phyloP scores from a whole-genome alignment of 805 yeast species.

The Citeromyces nyonsensis region DNA sequence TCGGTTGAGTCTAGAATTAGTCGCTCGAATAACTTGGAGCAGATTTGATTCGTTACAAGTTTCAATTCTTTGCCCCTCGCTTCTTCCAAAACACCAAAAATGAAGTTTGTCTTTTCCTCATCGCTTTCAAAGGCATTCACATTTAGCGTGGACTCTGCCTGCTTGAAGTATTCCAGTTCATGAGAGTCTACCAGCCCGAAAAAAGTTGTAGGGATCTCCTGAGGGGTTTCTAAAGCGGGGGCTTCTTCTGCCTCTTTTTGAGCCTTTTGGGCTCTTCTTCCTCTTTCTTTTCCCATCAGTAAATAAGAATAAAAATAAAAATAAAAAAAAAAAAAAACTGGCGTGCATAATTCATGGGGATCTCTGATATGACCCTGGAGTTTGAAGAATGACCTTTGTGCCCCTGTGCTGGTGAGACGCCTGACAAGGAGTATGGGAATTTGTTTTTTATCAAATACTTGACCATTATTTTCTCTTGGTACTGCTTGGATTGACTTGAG shows the following conservation, averaged over 20 bases:
- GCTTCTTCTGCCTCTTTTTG: constrained; percentile 4
- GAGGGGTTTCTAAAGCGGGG: constrained; percentile 1
- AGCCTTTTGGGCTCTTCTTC: constrained; percentile 13
- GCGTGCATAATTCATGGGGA: not conserved
- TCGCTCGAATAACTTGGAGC: constrained; percentile 87
- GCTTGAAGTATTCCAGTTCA: constrained; percentile 84
- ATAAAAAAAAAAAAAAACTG: not conserved
- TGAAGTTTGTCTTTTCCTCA: constrained; percentile 64
- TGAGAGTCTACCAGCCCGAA: constrained; percentile 77
- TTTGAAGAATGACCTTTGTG: too few relatives aligned
- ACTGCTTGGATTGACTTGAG: too few relatives aligned
- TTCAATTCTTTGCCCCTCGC: constrained; percentile 81
- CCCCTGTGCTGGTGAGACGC: too few relatives aligned
- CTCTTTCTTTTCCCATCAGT: constrained; percentile 9
- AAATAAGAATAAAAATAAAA: not conserved
- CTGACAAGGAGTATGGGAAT: too few relatives aligned
- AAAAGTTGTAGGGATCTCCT: constrained; percentile 25
- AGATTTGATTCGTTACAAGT: constrained; percentile 84
- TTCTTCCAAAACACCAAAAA: constrained; percentile 71
- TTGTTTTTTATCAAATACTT: too few relatives aligned
- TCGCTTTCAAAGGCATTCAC: constrained; percentile 60
- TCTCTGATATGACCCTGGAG: not conserved
- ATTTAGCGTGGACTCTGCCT: constrained; percentile 77
- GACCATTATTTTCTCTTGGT: too few relatives aligned
- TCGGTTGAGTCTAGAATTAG: constrained; percentile 53